phyloP scores from a whole-genome alignment of 2,329 filamentous ascomycete genomes.

The Colletotrichum costaricense region DNA sequence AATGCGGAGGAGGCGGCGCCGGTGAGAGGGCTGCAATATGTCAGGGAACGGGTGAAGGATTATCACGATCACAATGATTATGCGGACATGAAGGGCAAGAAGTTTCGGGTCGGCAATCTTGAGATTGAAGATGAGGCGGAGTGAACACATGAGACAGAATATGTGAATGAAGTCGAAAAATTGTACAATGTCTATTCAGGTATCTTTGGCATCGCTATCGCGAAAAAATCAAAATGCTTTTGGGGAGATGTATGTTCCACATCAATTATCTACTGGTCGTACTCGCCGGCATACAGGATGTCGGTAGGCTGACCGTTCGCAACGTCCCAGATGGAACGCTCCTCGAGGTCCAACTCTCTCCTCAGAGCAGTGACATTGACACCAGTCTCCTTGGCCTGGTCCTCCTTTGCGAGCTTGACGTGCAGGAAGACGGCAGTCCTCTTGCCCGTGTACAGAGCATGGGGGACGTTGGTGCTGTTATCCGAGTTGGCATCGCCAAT shows the following conservation, averaged over 20 bases:
- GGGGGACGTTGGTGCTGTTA: constrained; percentile 69
- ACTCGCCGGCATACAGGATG: constrained; percentile 59
- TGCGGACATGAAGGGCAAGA: constrained; percentile 51
- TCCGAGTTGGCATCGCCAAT: constrained; percentile 71
- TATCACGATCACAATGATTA: constrained; percentile 53
- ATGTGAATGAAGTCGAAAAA: too few species aligned
- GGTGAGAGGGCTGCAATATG: constrained; percentile 52
- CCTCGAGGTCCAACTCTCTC: constrained; percentile 47
- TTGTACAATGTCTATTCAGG: background rate
- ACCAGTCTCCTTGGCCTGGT: constrained; percentile 45
- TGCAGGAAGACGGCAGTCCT: constrained; percentile 67
- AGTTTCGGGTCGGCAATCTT: constrained; percentile 51
- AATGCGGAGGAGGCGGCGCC: constrained; percentile 41
- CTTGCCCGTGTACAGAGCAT: constrained; percentile 71
- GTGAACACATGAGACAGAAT: background rate
- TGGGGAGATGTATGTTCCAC: background rate
- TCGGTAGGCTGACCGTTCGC: constrained; percentile 57
- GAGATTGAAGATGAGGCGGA: constrained; percentile 53
- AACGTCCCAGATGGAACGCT: constrained; percentile 56
- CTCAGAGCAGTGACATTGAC: constrained; percentile 39
- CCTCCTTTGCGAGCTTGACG: constrained; percentile 56
- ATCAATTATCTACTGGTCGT: constrained; percentile 34
- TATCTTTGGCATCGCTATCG: background rate
- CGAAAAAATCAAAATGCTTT: background rate
- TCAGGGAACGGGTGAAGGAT: constrained; percentile 52